Conservation (phyloP, 176 grass and related monocot species). For the Aechmea fasciata region DNA sequence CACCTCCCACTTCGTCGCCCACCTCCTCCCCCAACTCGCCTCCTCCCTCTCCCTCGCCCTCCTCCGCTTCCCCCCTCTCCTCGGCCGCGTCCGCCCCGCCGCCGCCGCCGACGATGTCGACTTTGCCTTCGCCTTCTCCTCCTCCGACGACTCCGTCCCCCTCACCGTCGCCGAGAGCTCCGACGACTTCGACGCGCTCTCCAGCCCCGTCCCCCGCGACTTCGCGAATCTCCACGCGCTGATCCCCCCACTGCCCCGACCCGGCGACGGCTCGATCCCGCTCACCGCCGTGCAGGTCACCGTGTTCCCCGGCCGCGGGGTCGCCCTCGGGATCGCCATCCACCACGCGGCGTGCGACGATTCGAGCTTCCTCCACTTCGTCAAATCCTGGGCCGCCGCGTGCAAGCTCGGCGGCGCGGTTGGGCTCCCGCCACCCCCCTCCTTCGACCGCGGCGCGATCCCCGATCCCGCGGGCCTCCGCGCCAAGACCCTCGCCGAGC, state of each 20-base stretch:
- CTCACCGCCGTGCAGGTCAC: conserved; percentile 6
- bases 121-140: neutral
- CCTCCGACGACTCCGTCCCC: neutral
- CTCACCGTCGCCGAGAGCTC: neutral
- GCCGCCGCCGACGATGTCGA: neutral
- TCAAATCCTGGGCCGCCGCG: conserved; percentile 4
- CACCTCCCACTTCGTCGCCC: neutral
- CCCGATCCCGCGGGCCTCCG: neutral
- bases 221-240: neutral
- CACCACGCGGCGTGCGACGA: conserved; percentile 15
- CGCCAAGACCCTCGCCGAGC: neutral
- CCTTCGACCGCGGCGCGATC: neutral
- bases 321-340: neutral
- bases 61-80: neutral
- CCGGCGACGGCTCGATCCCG: neutral
- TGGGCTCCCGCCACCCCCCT: neutral
- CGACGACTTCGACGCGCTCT: conserved; percentile 4
- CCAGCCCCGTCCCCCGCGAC: neutral
- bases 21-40: neutral
- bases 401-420: neutral
- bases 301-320: conserved; percentile 7
- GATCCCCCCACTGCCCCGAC: neutral
- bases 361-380: conserved; percentile 5
- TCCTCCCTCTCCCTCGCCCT: neutral
- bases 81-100: neutral